Percentiles rank a stretch among this genome's conserved stretches.
Evolutionary conservation across 371 early-diverging fungal species (phyloP).

Genomic region (Mortierella polycephala): DNA sequence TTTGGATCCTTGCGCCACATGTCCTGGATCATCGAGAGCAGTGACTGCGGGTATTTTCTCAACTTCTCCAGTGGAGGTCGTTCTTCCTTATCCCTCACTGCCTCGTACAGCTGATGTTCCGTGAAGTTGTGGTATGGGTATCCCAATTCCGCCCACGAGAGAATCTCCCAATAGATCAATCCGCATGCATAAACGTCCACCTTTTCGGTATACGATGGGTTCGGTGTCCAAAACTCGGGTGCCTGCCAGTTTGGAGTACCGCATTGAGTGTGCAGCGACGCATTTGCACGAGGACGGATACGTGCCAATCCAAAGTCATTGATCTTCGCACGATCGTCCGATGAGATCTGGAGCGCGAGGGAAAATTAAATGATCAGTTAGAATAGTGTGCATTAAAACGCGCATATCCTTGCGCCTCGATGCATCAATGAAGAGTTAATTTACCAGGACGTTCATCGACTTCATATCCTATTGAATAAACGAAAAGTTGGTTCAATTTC

Average conservation of each 20-base stretch:
- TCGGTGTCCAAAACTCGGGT: conserved; percentile 80
- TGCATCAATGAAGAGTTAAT: not conserved
- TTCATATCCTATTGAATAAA: conserved; percentile 72
- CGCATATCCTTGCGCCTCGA: too few relatives aligned
- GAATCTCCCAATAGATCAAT: conserved; percentile 83
- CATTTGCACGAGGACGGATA: conserved; percentile 74
- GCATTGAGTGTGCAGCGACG: conserved; percentile 77
- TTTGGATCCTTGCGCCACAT: conserved; percentile 79
- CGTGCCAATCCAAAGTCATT: conserved; percentile 86
- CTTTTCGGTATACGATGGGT: conserved; percentile 82
- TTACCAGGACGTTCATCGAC: conserved; percentile 85
- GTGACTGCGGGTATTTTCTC: conserved; percentile 64
- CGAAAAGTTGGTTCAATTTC: not conserved
- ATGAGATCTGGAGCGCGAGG: conserved; percentile 58
- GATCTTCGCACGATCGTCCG: conserved; percentile 78
- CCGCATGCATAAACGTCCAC: conserved; percentile 81
- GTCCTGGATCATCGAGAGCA: conserved; percentile 71
- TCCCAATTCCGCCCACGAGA: conserved; percentile 78
- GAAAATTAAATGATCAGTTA: not conserved
- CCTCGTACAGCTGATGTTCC: conserved; percentile 68
- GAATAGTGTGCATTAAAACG: not conserved
- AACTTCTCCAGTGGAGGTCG: conserved; percentile 72
- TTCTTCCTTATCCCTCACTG: conserved; percentile 68
- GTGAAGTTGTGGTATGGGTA: conserved; percentile 79
- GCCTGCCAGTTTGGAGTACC: conserved; percentile 88